A percentile compares a stretch with the other conserved stretches of the same genome.
phyloP scores from a whole-genome alignment of 1,139 yeast genomes.

The Hanseniaspora sp. region DNA sequence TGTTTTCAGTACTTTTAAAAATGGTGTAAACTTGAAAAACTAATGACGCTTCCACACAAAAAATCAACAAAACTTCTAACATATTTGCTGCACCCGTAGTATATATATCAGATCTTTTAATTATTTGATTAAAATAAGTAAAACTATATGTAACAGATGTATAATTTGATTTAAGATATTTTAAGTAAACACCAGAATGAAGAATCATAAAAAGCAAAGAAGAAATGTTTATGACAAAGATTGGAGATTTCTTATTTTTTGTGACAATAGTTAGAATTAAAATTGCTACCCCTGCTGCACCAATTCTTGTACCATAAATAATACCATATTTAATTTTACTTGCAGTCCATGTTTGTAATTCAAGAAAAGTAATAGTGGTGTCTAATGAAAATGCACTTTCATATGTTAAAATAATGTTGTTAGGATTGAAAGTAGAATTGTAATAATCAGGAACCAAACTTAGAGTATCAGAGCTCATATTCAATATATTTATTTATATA shows the following conservation, averaged over 20 bases:
- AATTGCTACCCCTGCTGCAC: conserved; percentile 35
- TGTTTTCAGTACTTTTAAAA: conserved; percentile 45
- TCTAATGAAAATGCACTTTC: conserved; percentile 27
- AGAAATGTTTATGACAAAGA: conserved; percentile 56
- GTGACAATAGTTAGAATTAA: conserved; percentile 36
- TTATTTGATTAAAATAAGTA: conserved; percentile 38
- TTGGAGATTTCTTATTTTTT: conserved; percentile 46
- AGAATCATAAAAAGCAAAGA: conserved; percentile 46
- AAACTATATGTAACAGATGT: conserved; percentile 40
- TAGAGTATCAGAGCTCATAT: neutral
- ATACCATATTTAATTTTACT: conserved; percentile 30
- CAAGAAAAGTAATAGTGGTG: conserved; percentile 29
- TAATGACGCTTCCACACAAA: conserved; percentile 52
- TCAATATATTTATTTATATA: too few species aligned
- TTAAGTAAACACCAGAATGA: conserved; percentile 49
- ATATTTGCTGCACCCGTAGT: conserved; percentile 49
- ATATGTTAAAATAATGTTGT: conserved; percentile 22
- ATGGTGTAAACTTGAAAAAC: conserved; percentile 61
- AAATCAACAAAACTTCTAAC: conserved; percentile 47
- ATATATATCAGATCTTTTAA: conserved; percentile 31
- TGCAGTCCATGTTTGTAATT: conserved; percentile 30
- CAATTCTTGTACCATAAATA: conserved; percentile 36
- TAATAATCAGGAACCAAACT: conserved; percentile 15
- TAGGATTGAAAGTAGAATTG: conserved; percentile 25
- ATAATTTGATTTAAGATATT: conserved; percentile 44